A percentile compares a stretch with the other conserved stretches of the same genome.
Conservation (phyloP, 164 flowering plant genomes). For the Tetracentron sinense region DNA sequence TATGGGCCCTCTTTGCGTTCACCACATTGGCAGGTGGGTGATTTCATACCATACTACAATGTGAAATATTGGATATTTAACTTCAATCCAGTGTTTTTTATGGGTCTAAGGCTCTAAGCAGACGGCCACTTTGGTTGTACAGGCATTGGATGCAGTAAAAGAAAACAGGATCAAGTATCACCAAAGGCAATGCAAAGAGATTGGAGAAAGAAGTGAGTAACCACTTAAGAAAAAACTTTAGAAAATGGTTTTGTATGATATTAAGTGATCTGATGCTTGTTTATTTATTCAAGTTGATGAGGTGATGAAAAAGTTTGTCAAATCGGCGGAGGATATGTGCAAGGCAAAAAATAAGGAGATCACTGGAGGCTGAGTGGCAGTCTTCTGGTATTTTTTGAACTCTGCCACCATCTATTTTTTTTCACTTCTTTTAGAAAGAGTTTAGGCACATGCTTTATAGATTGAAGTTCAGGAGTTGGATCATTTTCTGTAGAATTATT, state of each 20-base stretch:
- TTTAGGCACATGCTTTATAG: background rate
- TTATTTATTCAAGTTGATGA: constrained; percentile 68
- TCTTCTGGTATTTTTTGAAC: background rate
- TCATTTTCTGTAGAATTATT: background rate
- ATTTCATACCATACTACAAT: no score
- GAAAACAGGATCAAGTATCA: constrained; percentile 59
- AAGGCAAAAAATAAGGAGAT: constrained; percentile 95
- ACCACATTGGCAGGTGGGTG: no score
- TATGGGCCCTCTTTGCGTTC: no score
- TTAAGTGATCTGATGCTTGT: background rate
- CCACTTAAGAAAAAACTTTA: background rate
- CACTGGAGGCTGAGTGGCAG: constrained; percentile 30
- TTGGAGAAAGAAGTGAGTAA: constrained; percentile 85
- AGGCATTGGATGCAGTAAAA: constrained; percentile 85
- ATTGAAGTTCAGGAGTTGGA: background rate
- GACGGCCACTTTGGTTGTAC: constrained; percentile 17
- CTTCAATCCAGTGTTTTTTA: no score
- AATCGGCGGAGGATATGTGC: constrained; percentile 87
- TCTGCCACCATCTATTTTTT: background rate
- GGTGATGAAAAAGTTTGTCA: constrained; percentile 74
- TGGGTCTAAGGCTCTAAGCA: background rate
- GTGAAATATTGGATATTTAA: no score
- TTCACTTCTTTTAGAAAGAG: background rate
- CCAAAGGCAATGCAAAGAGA: constrained; percentile 67
- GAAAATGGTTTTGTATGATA: background rate